phyloP scores from a whole-genome alignment of 805 yeast genomes.

The Schizosaccharomyces lindneri region DNA sequence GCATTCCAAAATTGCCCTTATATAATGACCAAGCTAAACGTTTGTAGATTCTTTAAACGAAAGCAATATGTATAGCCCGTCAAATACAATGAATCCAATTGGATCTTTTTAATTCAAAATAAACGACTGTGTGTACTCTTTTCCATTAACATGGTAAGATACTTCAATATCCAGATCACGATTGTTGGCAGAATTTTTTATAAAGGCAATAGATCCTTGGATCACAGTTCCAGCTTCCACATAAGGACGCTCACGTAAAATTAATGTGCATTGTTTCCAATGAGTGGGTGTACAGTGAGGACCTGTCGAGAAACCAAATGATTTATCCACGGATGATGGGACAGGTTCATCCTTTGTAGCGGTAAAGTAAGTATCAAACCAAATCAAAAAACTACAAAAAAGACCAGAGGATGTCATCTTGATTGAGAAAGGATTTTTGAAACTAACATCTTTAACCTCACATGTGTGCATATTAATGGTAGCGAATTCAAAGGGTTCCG shows the following conservation, averaged over 20 bases:
- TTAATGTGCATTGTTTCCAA: slow-evolving; percentile 77
- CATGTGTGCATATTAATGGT: slow-evolving; percentile 64
- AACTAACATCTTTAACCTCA: slow-evolving; percentile 42
- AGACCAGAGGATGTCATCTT: slow-evolving; percentile 44
- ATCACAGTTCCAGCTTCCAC: slow-evolving; percentile 41
- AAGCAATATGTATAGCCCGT: not conserved
- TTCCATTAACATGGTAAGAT: slow-evolving; percentile 6
- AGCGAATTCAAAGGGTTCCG: slow-evolving; percentile 36
- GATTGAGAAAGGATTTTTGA: slow-evolving; percentile 34
- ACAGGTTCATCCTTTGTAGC: slow-evolving; percentile 5
- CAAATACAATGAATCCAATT: no score
- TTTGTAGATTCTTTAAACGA: not conserved
- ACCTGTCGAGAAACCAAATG: slow-evolving; percentile 46
- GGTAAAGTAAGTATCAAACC: slow-evolving; percentile 67
- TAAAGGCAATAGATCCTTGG: slow-evolving; percentile 37
- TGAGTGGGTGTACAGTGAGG: slow-evolving; percentile 51
- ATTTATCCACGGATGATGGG: not conserved
- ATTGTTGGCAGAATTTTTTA: slow-evolving; percentile 46
- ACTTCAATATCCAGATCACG: slow-evolving; percentile 62
- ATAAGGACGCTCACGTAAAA: slow-evolving; percentile 50
- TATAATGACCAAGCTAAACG: not conserved
- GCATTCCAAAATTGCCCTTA: not conserved
- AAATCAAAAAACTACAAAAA: slow-evolving; percentile 59
- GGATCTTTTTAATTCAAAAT: not conserved
- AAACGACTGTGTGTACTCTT: not conserved